Conservation (phyloP, 805 yeast species). For the Monosporozyma aquatica region DNA sequence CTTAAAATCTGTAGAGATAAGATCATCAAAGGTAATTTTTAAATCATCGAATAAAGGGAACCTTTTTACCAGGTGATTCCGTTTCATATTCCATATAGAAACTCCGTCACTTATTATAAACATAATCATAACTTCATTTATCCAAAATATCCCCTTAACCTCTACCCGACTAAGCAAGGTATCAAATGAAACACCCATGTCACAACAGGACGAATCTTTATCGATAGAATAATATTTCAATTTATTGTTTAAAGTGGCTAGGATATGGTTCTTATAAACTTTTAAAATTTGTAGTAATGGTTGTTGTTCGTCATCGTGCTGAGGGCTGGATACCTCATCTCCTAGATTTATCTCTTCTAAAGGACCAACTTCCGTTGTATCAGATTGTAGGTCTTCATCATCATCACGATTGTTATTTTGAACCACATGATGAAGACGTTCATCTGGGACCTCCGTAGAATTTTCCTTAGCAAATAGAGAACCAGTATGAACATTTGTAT, state of each 20-base stretch:
- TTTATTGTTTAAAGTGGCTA: conserved; percentile 7
- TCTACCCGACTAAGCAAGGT: not conserved
- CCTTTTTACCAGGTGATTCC: not conserved
- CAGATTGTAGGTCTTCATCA: not conserved
- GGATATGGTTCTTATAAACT: conserved; percentile 9
- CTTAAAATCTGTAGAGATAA: conserved; percentile 20
- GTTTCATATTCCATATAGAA: conserved; percentile 12
- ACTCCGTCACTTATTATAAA: conserved; percentile 17
- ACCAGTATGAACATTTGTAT: not conserved
- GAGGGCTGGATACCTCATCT: not conserved
- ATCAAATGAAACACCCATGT: conserved; percentile 4
- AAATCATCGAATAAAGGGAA: conserved; percentile 1
- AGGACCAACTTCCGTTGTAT: not conserved
- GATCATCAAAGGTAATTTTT: conserved; percentile 7
- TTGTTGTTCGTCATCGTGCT: not conserved
- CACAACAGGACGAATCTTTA: conserved; percentile 7
- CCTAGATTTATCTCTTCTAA: not conserved
- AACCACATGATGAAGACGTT: not conserved
- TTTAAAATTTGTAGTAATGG: conserved; percentile 4
- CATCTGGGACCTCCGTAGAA: not conserved
- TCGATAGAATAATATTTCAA: conserved; percentile 8
- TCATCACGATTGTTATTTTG: not conserved
- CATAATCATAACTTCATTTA: conserved; percentile 15
- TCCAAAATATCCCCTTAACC: conserved; percentile 19
- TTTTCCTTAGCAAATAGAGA: not conserved